Percentiles rank a stretch among this genome's conserved stretches.
Evolutionary conservation across 1,284 basidiomycete species (phyloP).

Genomic region (Polyporus tsugae): DNA sequence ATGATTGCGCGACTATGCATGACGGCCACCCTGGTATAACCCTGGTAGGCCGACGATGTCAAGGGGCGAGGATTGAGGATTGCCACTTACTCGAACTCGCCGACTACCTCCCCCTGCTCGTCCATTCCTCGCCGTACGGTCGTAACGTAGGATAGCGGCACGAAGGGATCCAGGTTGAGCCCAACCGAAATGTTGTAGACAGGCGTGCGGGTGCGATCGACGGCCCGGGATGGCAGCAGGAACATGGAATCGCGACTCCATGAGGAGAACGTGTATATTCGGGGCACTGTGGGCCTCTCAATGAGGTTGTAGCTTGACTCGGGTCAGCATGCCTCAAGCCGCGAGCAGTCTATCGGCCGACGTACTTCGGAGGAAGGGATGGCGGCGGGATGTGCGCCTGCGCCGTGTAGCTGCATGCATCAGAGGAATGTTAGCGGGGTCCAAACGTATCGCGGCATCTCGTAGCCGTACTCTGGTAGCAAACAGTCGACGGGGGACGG

Average conservation of each 20-base stretch:
- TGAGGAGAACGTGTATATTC: constrained; percentile 49
- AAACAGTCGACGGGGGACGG: constrained; percentile 29
- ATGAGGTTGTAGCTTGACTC: constrained; percentile 34
- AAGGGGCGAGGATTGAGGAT: too few relatives aligned
- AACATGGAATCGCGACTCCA: constrained; percentile 47
- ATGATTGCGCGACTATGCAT: constrained; percentile 51
- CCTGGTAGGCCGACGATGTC: not conserved
- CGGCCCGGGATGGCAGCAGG: constrained; percentile 44
- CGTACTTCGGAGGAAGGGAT: constrained; percentile 26
- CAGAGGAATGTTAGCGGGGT: not conserved
- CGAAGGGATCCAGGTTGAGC: constrained; percentile 53
- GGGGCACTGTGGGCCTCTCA: constrained; percentile 43
- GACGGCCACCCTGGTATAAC: constrained; percentile 44
- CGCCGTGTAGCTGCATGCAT: constrained; percentile 22
- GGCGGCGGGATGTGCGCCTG: constrained; percentile 18
- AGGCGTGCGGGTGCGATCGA: constrained; percentile 42
- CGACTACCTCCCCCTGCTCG: constrained; percentile 46
- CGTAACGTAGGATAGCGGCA: constrained; percentile 53
- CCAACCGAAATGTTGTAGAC: constrained; percentile 51
- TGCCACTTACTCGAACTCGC: constrained; percentile 52
- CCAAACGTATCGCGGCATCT: too few relatives aligned
- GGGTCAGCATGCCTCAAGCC: not conserved
- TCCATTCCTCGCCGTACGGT: constrained; percentile 45
- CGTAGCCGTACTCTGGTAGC: constrained; percentile 28
- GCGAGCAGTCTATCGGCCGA: not conserved